Evolutionary conservation across 1,139 yeast genomes (phyloP), one percentile per base, ranked within the genome.

Genomic region (Geotrichum aggregatum): DNA sequence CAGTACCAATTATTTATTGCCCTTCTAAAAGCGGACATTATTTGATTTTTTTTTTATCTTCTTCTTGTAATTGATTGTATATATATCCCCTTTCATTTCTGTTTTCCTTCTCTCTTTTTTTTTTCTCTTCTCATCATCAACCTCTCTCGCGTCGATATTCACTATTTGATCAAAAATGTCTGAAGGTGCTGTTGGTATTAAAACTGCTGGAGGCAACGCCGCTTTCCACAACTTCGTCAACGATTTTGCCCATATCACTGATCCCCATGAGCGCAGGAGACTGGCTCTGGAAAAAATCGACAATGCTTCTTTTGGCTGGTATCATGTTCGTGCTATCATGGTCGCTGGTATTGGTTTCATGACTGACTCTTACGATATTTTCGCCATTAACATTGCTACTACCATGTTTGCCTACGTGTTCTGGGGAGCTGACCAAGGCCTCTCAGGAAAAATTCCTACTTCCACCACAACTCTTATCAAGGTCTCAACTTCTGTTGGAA

Each of bases 311-410:
- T 88, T 88, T 63, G 89, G 95, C 53, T 85, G 94, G 95, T 84
- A 88, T 67, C 96, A 87, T 66, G 71, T 87, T 53, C 83, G 89
- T 71, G 88, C 92, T 76, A 86, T 88, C 66, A 65, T 81, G 71
- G 89, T 88, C 69, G 96, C 95, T 34, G 96, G 96, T 76, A 95
- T 87, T 59, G 96, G 96, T 68, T 88, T 88, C 79, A 71, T 88
- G 73, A 87, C 95, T 22, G 96, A 88, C 73, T 83, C 96, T 53
- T 88, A 87, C 71, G 96, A 88, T 75, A 86, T 88, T 62, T 87
- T 88, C 63, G 92, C 96, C 61, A 87, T 88, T 64, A 86, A 85
- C 71, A 75, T 88, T 73, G 91, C 87, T 67, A 72, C 85, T 47
- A 66, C 87, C 49, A 58, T 62, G 57, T 49, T 62, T 51, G 58